These are phyloP conservation scores for Ophiostoma ulmi DNA, from an alignment of 2,329 filamentous ascomycete genomes.

Conservation along the genomic window DNA sequence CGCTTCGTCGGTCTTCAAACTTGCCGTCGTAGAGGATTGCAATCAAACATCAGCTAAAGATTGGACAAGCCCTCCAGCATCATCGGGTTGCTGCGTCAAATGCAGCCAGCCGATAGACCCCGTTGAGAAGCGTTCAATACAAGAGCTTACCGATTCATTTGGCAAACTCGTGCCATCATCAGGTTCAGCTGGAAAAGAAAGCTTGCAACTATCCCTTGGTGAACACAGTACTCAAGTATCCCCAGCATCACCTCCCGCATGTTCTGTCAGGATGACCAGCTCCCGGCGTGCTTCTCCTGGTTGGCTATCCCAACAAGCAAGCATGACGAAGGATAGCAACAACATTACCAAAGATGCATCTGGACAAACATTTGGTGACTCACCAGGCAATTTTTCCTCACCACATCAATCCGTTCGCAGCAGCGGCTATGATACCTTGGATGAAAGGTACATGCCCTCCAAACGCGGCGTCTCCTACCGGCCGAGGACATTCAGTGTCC, in stretches of 20 bases:
- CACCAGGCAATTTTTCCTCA: not conserved
- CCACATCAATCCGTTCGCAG: not conserved
- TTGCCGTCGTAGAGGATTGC: not conserved
- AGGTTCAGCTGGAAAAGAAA: not conserved
- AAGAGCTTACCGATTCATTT: too few species aligned
- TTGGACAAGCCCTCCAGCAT: not conserved
- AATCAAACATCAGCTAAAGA: not conserved
- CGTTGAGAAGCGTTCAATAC: not conserved
- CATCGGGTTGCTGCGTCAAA: not conserved
- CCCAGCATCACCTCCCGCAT: not conserved
- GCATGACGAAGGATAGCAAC: not conserved
- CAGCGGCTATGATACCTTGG: too few species aligned
- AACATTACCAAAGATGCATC: not conserved
- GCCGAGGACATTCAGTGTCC: slow-evolving; percentile 24
- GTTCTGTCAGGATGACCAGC: not conserved
- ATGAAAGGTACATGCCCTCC: not conserved
- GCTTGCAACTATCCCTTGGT: not conserved
- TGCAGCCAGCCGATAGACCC: not conserved
- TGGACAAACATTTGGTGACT: not conserved
- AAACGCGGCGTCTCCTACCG: not conserved
- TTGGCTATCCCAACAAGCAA: not conserved
- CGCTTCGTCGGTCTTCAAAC: not conserved
- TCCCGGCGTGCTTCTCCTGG: not conserved
- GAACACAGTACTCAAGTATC: not conserved
- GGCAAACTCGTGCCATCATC: not conserved